Base-by-base conservation (phyloP, 2,329 filamentous ascomycete genomes). In the Ceratocystis albifundus region DNA sequence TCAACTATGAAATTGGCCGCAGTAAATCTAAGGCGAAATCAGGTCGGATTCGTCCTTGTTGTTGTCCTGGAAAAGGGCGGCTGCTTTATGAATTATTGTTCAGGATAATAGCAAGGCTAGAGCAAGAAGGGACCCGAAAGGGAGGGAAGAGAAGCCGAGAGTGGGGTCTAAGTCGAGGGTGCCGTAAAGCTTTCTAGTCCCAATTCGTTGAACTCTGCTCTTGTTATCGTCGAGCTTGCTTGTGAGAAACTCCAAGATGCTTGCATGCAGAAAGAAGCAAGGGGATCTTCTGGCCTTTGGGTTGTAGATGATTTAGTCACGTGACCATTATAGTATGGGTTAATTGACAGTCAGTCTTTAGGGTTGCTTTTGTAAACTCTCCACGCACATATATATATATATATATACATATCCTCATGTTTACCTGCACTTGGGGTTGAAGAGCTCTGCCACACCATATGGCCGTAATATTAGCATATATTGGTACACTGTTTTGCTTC, bases 231-330 rank as follows among this genome's bases (percentile, higher is more conserved):
- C 45, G 7, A 53, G n/a, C 50, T 62, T 17, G 44, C 12, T 46
- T 28, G 36, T 22, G 57, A 12, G 32, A 25, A 36, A 12, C 45
- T 62, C 57, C 20, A 53, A 62, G 65, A 48, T 64, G 25, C 30
- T 66, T 30, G 46, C 55, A 30, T 30, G 46, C 17, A 44, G 17
- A 41, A 57, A 44, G 17, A 41, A 57, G 36, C 50, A 45, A 20
- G 30, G 45, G 50, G 53, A 10, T 22, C 48, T n/a, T 22, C 53
- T 28, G 15, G 28, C 20, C 15, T 25, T 57, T 57, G 53, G 53
- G 53, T 57, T 30, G 25, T 12, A 30, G 32, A 30, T 32, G 22
- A 17, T 4, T 30, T 0, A 15, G 25, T 32, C 53, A 57, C 53
- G 53, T 57, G 53, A n/a, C 8, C 10, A n/a, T 10, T 50, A 1